Conservation (phyloP, 352 stramenopile genomes). For the Pythium chondricola region DNA sequence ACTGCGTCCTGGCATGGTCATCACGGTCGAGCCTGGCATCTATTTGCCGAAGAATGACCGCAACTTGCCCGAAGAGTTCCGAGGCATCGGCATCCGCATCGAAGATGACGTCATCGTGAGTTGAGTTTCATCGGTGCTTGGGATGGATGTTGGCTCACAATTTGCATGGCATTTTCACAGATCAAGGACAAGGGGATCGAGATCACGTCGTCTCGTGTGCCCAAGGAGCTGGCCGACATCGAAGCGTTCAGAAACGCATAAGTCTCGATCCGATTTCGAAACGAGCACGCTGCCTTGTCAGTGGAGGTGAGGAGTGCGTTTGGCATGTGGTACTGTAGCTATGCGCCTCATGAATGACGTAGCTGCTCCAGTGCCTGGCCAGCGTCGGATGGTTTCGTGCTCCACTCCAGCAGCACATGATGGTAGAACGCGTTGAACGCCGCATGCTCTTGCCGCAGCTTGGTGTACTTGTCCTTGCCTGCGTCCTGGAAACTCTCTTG, state of each 20-base stretch:
- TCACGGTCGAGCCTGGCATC: slow-evolving; percentile 79
- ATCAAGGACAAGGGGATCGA: slow-evolving; percentile 74
- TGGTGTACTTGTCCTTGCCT: neutral
- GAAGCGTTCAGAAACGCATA: slow-evolving; percentile 46
- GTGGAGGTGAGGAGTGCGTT: too few relatives aligned
- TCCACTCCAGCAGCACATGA: slow-evolving; percentile 42
- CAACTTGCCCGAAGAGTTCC: slow-evolving; percentile 61
- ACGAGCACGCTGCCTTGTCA: too few relatives aligned
- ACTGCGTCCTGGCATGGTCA: slow-evolving; percentile 68
- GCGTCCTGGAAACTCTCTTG: neutral
- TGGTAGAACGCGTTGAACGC: slow-evolving; percentile 43
- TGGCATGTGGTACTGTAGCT: too few relatives aligned
- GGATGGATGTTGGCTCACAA: neutral
- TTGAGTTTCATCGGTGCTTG: neutral
- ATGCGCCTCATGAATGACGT: neutral
- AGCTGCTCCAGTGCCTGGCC: neutral
- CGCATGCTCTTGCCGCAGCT: slow-evolving; percentile 29
- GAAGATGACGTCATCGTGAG: slow-evolving; percentile 82
- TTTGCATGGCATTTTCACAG: slow-evolving; percentile 21
- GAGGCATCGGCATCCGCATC: slow-evolving; percentile 80
- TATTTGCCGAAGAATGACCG: slow-evolving; percentile 75
- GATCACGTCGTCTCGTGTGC: slow-evolving; percentile 55
- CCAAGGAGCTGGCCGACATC: slow-evolving; percentile 69
- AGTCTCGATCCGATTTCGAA: too few relatives aligned
- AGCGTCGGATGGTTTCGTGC: slow-evolving; percentile 19